These are phyloP conservation scores for Phascolomyces articulosus DNA, from an alignment of 371 early-diverging fungal species.

Conservation along the genomic window DNA sequence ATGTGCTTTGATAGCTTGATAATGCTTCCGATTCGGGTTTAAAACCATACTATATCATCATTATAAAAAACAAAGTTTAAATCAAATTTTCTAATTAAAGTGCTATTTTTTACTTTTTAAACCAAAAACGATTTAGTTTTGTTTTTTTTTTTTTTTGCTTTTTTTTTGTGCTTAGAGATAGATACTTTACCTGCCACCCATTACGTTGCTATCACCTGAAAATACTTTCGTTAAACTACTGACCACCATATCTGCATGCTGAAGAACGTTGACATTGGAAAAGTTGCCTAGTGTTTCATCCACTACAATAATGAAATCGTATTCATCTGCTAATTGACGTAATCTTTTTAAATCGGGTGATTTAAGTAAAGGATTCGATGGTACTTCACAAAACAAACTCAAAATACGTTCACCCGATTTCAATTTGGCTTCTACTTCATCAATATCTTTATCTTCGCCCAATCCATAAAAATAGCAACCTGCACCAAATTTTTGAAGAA, in stretches of 20 bases:
- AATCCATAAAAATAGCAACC: slow-evolving; percentile 86
- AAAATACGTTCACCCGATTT: slow-evolving; percentile 64
- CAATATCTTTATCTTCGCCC: slow-evolving; percentile 77
- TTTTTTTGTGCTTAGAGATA: too few relatives aligned
- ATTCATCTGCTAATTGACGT: slow-evolving; percentile 74
- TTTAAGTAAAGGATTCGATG: slow-evolving; percentile 91
- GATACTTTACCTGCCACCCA: slow-evolving; percentile 84
- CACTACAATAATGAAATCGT: slow-evolving; percentile 81
- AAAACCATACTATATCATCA: slow-evolving; percentile 67
- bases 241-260: slow-evolving; percentile 87
- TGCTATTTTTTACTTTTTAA: not conserved
- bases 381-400: slow-evolving; percentile 91
- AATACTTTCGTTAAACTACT: slow-evolving; percentile 94
- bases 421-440: slow-evolving; percentile 65
- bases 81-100: not conserved
- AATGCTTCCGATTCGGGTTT: slow-evolving; percentile 74
- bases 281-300: slow-evolving; percentile 97
- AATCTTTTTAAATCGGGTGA: slow-evolving; percentile 79
- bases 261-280: slow-evolving; percentile 79
- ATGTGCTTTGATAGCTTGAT: slow-evolving; percentile 54
- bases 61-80: too few relatives aligned
- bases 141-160: not conserved
- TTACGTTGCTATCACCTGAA: slow-evolving; percentile 95
- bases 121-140: not conserved
- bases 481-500: slow-evolving; percentile 91